phyloP scores from a whole-genome alignment of 2,329 filamentous ascomycete genomes.

The Tolypocladium ophioglossoides region DNA sequence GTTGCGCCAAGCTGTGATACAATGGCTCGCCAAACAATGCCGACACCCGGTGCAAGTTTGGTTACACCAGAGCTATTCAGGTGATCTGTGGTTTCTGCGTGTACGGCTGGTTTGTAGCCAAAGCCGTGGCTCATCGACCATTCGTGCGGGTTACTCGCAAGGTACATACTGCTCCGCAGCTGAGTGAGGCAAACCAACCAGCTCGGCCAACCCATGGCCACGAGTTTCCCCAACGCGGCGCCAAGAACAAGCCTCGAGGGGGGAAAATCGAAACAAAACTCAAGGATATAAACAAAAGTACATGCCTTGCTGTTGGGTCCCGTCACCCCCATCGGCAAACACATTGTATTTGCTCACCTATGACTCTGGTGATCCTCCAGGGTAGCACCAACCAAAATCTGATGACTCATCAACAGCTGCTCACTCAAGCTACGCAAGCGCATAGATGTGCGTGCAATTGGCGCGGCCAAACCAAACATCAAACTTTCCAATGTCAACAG shows the following conservation, averaged over 20 bases:
- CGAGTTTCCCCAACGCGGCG: not conserved
- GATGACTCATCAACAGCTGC: conserved; percentile 8
- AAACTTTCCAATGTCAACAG: not conserved
- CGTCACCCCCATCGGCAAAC: not conserved
- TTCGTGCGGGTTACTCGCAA: no score
- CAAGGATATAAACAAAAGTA: not conserved
- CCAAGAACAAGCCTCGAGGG: no score
- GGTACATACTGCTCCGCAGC: no score
- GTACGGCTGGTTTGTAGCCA: not conserved
- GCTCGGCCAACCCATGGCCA: not conserved
- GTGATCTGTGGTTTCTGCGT: not conserved
- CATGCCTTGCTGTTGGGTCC: not conserved
- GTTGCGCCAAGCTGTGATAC: no score
- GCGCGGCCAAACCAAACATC: not conserved
- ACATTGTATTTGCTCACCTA: not conserved
- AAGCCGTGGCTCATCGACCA: no score
- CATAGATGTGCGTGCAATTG: not conserved
- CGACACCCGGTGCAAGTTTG: not conserved
- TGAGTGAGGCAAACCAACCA: no score
- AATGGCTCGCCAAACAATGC: not conserved
- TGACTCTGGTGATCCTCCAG: not conserved
- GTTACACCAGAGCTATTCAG: not conserved
- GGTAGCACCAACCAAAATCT: conserved; percentile 2
- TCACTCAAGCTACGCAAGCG: not conserved
- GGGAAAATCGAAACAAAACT: no score